phyloP scores from a whole-genome alignment of 1,284 basidiomycete genomes.

The Malassezia restricta region DNA sequence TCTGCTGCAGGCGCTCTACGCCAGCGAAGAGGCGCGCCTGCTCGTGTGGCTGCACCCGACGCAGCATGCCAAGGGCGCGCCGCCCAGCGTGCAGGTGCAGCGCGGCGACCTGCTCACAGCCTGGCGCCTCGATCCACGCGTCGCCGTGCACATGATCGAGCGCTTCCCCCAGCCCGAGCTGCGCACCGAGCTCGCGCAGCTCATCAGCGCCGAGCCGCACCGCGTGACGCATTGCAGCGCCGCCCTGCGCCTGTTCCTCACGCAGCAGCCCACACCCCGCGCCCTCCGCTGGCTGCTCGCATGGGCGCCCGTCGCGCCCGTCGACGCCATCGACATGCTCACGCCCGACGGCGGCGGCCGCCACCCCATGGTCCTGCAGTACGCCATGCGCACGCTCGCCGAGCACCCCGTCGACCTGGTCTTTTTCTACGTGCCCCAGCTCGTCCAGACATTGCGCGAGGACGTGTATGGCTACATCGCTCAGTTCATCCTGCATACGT shows the following conservation, averaged over 20 bases:
- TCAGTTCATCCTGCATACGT: slow-evolving; percentile 91
- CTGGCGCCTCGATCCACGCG: slow-evolving; percentile 71
- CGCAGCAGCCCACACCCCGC: neutral
- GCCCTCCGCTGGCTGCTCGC: slow-evolving; percentile 61
- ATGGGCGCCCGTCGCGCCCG: slow-evolving; percentile 79
- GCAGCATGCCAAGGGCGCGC: slow-evolving; percentile 53
- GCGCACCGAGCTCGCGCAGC: slow-evolving; percentile 59
- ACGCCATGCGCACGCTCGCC: slow-evolving; percentile 86
- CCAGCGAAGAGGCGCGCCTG: slow-evolving; percentile 76
- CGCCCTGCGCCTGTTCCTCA: slow-evolving; percentile 66
- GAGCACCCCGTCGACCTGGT: slow-evolving; percentile 87
- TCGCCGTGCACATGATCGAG: slow-evolving; percentile 71
- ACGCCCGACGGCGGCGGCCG: slow-evolving; percentile 49
- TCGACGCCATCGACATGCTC: slow-evolving; percentile 48
- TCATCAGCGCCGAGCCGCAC: slow-evolving; percentile 63
- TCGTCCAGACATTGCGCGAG: slow-evolving; percentile 81
- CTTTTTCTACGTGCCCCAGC: slow-evolving; percentile 98
- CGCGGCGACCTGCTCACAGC: slow-evolving; percentile 44
- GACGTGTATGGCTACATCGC: slow-evolving; percentile 74
- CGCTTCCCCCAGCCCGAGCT: slow-evolving; percentile 63
- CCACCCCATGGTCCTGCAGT: slow-evolving; percentile 80
- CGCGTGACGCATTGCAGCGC: slow-evolving; percentile 65
- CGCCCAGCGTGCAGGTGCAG: slow-evolving; percentile 34
- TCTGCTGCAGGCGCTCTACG: slow-evolving; percentile 62
- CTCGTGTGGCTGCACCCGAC: slow-evolving; percentile 82